A percentile compares a stretch with the other conserved stretches of the same genome.
phyloP scores from a whole-genome alignment of 2,329 filamentous ascomycete genomes.

The Fusarium subtropicale region DNA sequence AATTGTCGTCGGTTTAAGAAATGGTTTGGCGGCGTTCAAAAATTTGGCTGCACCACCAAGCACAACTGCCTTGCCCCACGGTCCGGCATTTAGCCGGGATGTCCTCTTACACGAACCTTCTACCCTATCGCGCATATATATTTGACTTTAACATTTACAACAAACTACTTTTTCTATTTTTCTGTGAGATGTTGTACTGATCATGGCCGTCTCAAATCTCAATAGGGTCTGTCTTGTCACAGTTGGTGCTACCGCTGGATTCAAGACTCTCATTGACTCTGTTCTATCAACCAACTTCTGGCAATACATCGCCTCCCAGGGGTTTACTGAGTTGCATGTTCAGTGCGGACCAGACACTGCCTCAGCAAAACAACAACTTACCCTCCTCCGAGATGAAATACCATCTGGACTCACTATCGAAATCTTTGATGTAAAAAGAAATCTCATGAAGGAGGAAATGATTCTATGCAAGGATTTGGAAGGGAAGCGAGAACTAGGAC shows the following conservation, averaged over 20 bases:
- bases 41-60: slow-evolving; percentile 47
- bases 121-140: slow-evolving; percentile 15
- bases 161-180: not conserved
- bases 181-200: slow-evolving; percentile 13
- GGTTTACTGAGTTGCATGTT: slow-evolving; percentile 78
- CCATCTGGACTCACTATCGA: slow-evolving; percentile 46
- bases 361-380: slow-evolving; percentile 48
- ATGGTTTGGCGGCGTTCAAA: slow-evolving; percentile 47
- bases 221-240: slow-evolving; percentile 79
- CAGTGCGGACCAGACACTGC: slow-evolving; percentile 81
- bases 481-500: slow-evolving; percentile 67
- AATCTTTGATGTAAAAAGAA: slow-evolving; percentile 50
- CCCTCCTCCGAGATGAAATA: slow-evolving; percentile 36
- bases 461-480: slow-evolving; percentile 60
- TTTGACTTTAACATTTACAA: slow-evolving; percentile 3
- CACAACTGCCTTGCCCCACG: slow-evolving; percentile 3
- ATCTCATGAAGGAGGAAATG: slow-evolving; percentile 63
- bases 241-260: slow-evolving; percentile 90
- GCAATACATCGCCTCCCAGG: slow-evolving; percentile 63
- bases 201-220: not conserved
- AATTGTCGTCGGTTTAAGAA: slow-evolving; percentile 37
- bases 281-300: slow-evolving; percentile 74
- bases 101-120: slow-evolving; percentile 22
- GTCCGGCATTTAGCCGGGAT: slow-evolving; percentile 46
- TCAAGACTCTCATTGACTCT: slow-evolving; percentile 75